Percentiles rank a stretch among this genome's conserved stretches.
phyloP scores from a whole-genome alignment of 2,329 filamentous ascomycete species.

The Metarhizium guizhouense region DNA sequence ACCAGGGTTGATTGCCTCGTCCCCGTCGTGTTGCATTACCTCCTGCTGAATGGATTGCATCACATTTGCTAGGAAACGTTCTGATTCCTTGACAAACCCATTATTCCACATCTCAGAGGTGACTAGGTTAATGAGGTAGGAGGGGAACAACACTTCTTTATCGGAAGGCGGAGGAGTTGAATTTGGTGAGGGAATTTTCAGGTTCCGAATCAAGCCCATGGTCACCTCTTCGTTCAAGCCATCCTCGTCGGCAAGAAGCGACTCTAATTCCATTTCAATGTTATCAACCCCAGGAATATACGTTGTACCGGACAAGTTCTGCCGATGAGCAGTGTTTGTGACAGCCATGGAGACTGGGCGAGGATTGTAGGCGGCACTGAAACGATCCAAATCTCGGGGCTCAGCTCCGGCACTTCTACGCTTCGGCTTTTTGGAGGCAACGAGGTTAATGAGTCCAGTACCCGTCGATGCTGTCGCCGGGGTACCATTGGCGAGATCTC shows the following conservation, averaged over 20 bases:
- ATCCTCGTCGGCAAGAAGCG: slow-evolving; percentile 88
- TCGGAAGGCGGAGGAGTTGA: slow-evolving; percentile 85
- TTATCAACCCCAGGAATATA: slow-evolving; percentile 79
- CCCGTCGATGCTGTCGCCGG: slow-evolving; percentile 40
- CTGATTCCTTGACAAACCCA: slow-evolving; percentile 97
- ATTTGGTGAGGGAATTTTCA: slow-evolving; percentile 88
- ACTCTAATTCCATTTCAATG: slow-evolving; percentile 91
- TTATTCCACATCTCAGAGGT: slow-evolving; percentile 99
- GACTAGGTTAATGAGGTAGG: slow-evolving; percentile 96
- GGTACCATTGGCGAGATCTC: slow-evolving; percentile 36
- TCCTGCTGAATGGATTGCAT: slow-evolving; percentile 99
- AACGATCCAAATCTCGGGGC: slow-evolving; percentile 75
- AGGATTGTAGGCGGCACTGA: slow-evolving; percentile 88
- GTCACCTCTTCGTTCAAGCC: slow-evolving; percentile 95
- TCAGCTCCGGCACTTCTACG: slow-evolving; percentile 85
- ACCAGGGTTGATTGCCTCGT: slow-evolving; percentile 93
- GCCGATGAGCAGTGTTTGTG: slow-evolving; percentile 55
- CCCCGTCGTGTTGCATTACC: slow-evolving; percentile 97
- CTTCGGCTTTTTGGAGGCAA: slow-evolving; percentile 95
- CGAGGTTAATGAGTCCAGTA: slow-evolving; percentile 87
- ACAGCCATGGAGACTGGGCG: slow-evolving; percentile 95
- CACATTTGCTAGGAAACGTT: slow-evolving; percentile 96
- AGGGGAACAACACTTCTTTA: slow-evolving; percentile 97
- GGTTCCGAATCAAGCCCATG: slow-evolving; percentile 88
- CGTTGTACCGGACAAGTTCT: slow-evolving; percentile 63